Conservation (phyloP, 2,329 filamentous ascomycete genomes). For the Colletotrichum agaves region DNA sequence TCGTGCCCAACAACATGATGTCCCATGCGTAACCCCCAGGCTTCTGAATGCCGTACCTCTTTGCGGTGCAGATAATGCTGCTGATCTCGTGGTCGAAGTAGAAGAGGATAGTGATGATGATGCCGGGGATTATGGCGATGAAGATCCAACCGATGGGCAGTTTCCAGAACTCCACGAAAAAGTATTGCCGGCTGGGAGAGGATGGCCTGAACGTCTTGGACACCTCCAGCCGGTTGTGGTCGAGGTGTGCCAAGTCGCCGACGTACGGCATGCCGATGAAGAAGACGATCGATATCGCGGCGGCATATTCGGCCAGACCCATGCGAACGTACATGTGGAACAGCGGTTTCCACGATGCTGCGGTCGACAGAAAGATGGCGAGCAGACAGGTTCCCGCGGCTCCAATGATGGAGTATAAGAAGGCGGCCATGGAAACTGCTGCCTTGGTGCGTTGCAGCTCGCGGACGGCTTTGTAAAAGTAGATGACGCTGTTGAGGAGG, state of each 20-base stretch:
- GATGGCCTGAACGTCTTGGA: conserved; percentile 67
- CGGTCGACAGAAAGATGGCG: conserved; percentile 70
- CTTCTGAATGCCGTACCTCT: conserved; percentile 69
- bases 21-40: conserved; percentile 74
- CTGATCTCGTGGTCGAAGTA: conserved; percentile 78
- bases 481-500: conserved; percentile 74
- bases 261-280: conserved; percentile 72
- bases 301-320: conserved; percentile 71
- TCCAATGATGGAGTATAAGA: conserved; percentile 73
- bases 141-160: conserved; percentile 69
- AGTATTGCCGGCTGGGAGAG: conserved; percentile 61
- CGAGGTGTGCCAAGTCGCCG: conserved; percentile 67
- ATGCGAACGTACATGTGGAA: conserved; percentile 71
- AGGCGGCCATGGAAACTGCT: conserved; percentile 68
- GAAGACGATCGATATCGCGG: conserved; percentile 73
- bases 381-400: conserved; percentile 71
- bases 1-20: conserved; percentile 68
- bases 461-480: conserved; percentile 74
- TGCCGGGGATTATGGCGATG: conserved; percentile 68
- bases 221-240: conserved; percentile 68
- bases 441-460: conserved; percentile 70
- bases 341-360: conserved; percentile 69
- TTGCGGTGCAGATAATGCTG: conserved; percentile 73
- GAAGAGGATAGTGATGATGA: conserved; percentile 74
- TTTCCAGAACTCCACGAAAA: conserved; percentile 73